phyloP scores from a whole-genome alignment of 495 filamentous ascomycete species.

The Cenococcum geophilum region DNA sequence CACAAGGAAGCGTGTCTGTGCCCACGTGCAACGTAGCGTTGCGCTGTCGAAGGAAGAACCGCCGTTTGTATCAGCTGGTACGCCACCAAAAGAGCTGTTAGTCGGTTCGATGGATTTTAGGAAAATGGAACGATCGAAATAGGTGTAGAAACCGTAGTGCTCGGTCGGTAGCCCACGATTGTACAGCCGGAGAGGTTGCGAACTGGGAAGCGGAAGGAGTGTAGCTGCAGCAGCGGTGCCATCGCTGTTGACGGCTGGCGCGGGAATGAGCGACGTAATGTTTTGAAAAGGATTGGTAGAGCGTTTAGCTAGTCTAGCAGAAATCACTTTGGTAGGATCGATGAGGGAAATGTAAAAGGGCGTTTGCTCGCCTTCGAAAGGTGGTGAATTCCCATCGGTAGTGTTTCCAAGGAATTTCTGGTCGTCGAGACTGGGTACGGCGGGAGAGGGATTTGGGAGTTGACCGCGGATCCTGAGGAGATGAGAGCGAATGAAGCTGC shows the following conservation, averaged over 20 bases:
- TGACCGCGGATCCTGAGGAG: constrained; percentile 16
- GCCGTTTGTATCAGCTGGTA: constrained; percentile 55
- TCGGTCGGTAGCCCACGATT: constrained; percentile 72
- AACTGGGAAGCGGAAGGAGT: constrained; percentile 59
- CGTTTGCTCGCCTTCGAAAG: constrained; percentile 60
- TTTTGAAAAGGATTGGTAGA: constrained; percentile 41
- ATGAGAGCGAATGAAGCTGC: constrained; percentile 24
- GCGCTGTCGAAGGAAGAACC: constrained; percentile 57
- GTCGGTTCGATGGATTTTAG: constrained; percentile 45
- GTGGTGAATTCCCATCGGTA: constrained; percentile 59
- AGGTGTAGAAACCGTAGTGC: constrained; percentile 91
- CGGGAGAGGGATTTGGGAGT: constrained; percentile 51
- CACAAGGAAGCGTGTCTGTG: constrained; percentile 77
- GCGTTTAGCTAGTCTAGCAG: constrained; percentile 21
- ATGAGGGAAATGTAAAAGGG: constrained; percentile 59
- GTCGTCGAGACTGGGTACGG: constrained; percentile 60
- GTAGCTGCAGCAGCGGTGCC: constrained; percentile 65
- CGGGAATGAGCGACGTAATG: constrained; percentile 50
- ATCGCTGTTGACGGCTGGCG: constrained; percentile 54
- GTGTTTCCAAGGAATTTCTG: constrained; percentile 76
- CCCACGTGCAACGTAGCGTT: constrained; percentile 68
- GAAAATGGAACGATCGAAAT: constrained; percentile 86
- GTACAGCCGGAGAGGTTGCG: constrained; percentile 81
- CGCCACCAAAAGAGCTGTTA: constrained; percentile 29
- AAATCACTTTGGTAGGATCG: constrained; percentile 4